Evolutionary conservation across 129 eudicot species (phyloP), one percentile per base, ranked within the genome.

Genomic region (Arctium minus): DNA sequence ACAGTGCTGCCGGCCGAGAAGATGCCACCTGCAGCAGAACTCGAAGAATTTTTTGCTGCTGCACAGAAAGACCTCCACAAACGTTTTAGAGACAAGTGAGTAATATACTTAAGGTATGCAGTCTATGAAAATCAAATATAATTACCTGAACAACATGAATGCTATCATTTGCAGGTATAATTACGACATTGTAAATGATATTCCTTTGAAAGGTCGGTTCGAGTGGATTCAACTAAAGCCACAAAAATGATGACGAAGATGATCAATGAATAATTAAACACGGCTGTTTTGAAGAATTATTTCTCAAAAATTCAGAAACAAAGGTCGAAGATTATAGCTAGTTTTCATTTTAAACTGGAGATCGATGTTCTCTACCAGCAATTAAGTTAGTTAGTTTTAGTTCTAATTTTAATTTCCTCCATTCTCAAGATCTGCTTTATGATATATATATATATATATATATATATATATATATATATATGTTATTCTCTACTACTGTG

Each of bases 171-270:
- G 80, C 89, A 94, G 98, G 92, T 94, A 94, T 85, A 94, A 94
- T 84, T 94, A 77, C 80, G 97, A 94, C 89, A 72, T 92, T 65
- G 86, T 77, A 69, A 94, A 90, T 79, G 97, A 92, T 37, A 81
- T 83, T 82, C 96, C 98, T 30, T 60, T 88, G 88, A 86, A 92
- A 85, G 98, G 98, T 48, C 94, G 96, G 33, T 94, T 84, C 84
- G 91, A 92, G 80, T 94, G 98, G 98, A 90, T 86, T 77, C 84
- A 73, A 65, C 39, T 88, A 42, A 90, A 86, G 79, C 95, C 82
- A 83, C 81, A 81, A 79, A 74, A 69, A 86, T 69, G 79, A 78
- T 5, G 39, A 80, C 56, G 37, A 18, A 2, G 74, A 72, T 17
- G 38, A 81, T 29, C 17, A 64, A 37, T 18, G 77, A 79, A 50